These are phyloP conservation scores for Rhynchosporium agropyri DNA, from an alignment of 2,329 filamentous ascomycete genomes.

Conservation along the genomic window DNA sequence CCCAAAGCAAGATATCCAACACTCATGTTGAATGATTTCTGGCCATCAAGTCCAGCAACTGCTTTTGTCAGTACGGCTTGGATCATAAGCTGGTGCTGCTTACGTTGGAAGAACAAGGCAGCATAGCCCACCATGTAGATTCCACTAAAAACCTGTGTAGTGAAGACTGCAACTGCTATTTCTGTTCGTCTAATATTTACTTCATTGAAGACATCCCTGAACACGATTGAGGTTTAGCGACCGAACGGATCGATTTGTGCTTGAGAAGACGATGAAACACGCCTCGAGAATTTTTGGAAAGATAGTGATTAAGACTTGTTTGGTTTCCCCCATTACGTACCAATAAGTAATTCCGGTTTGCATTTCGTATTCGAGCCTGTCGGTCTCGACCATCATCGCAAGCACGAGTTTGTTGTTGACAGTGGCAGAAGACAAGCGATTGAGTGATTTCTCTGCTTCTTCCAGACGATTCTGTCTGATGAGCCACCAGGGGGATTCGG, in stretches of 20 bases:
- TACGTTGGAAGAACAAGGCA: conserved; percentile 57
- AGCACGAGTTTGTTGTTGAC: conserved; percentile 49
- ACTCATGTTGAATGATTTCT: conserved; percentile 61
- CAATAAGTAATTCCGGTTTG: conserved; percentile 49
- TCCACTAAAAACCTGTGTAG: conserved; percentile 62
- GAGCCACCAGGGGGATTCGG: conserved; percentile 55
- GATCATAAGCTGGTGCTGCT: conserved; percentile 42
- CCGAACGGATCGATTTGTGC: no score
- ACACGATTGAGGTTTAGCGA: no score
- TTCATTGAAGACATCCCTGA: conserved; percentile 54
- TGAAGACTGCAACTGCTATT: conserved; percentile 58
- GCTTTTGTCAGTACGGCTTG: conserved; percentile 32
- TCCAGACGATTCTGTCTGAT: conserved; percentile 48
- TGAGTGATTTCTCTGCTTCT: conserved; percentile 44
- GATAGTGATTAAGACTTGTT: no score
- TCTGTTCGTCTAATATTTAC: conserved; percentile 55
- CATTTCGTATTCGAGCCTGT: conserved; percentile 53
- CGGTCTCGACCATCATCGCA: conserved; percentile 58
- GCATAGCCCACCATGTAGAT: conserved; percentile 66
- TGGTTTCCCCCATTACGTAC: no score
- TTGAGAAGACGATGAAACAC: no score
- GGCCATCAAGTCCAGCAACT: conserved; percentile 59
- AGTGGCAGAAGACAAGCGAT: conserved; percentile 32
- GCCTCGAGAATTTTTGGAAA: no score
- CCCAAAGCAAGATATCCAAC: conserved; percentile 66